Evolutionary conservation across 2,329 filamentous ascomycete species (phyloP).

Genomic region (Aspergillus phoenicis): DNA sequence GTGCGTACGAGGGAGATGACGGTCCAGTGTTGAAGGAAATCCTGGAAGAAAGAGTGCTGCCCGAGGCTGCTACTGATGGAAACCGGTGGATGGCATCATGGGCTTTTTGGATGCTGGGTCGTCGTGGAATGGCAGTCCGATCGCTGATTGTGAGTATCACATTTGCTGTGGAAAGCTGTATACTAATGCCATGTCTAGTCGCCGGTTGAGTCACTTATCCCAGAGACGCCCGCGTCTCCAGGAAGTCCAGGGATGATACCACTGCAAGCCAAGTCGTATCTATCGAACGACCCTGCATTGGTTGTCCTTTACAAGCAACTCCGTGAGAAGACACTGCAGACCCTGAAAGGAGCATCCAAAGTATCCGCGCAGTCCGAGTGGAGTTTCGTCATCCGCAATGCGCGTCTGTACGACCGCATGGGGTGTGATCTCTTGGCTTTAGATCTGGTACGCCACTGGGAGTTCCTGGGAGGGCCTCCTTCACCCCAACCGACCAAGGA

Average conservation of each 20-base stretch:
- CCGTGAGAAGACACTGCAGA: slow-evolving; percentile 77
- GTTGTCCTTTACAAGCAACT: slow-evolving; percentile 86
- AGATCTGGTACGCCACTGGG: slow-evolving; percentile 67
- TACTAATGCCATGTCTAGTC: slow-evolving; percentile 53
- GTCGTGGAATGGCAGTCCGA: slow-evolving; percentile 80
- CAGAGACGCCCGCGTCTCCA: slow-evolving; percentile 53
- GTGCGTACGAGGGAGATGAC: slow-evolving; percentile 85
- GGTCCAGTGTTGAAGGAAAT: slow-evolving; percentile 73
- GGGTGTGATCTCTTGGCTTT: slow-evolving; percentile 88
- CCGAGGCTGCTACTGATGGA: slow-evolving; percentile 74
- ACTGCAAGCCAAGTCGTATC: slow-evolving; percentile 74
- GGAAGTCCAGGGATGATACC: slow-evolving; percentile 60
- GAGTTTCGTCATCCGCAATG: slow-evolving; percentile 86
- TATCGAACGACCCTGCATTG: slow-evolving; percentile 87
- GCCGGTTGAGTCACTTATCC: slow-evolving; percentile 72
- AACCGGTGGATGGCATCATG: slow-evolving; percentile 94
- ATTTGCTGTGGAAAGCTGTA: neutral
- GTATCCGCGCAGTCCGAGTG: slow-evolving; percentile 78
- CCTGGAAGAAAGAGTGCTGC: slow-evolving; percentile 76
- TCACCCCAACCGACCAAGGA: slow-evolving; percentile 42
- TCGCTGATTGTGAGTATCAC: slow-evolving; percentile 70
- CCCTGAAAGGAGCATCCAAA: slow-evolving; percentile 80
- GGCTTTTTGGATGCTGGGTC: slow-evolving; percentile 89
- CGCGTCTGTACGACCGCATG: slow-evolving; percentile 83
- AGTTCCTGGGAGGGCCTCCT: slow-evolving; percentile 38